These are phyloP conservation scores for Coffea canephora DNA, from an alignment of 257 asterid genomes.

Conservation along the genomic window DNA sequence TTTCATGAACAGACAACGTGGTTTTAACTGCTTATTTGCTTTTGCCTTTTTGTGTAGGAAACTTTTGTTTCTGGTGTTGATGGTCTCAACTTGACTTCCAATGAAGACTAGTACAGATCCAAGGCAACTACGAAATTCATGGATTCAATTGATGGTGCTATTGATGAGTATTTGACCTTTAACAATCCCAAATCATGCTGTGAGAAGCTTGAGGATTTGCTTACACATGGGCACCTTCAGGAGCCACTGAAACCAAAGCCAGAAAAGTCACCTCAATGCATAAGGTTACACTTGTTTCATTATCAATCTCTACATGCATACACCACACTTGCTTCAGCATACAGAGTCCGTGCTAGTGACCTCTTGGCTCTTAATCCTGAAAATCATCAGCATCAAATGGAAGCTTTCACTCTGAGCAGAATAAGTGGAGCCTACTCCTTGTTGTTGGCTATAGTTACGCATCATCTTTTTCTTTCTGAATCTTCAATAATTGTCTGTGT, in stretches of 20 bases:
- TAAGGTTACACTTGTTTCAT: conserved; percentile 46
- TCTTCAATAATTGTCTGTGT: conserved; percentile 41
- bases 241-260: conserved; percentile 5
- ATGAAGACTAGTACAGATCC: conserved; percentile 12
- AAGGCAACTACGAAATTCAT: conserved; percentile 26
- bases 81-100: conserved; percentile 4
- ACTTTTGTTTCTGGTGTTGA: conserved; percentile 10
- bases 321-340: conserved; percentile 57
- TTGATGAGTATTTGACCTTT: conserved; percentile 42
- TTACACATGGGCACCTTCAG: conserved; percentile 24
- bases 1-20: not conserved
- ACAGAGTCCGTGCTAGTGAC: conserved; percentile 43
- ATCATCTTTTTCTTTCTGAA: conserved; percentile 55
- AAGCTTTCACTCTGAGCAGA: conserved; percentile 43
- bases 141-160: conserved; percentile 35
- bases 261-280: conserved; percentile 16
- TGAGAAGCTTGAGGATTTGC: conserved; percentile 61
- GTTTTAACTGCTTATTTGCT: not conserved
- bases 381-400: conserved; percentile 18
- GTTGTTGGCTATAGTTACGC: conserved; percentile 49
- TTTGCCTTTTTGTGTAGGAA: conserved; percentile 31
- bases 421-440: conserved; percentile 64
- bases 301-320: conserved; percentile 50
- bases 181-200: conserved; percentile 44
- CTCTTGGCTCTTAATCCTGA: conserved; percentile 26